A percentile compares a stretch with the other conserved stretches of the same genome.
phyloP scores from a whole-genome alignment of 371 early-diverging fungal species.

The Smittium culicis region DNA sequence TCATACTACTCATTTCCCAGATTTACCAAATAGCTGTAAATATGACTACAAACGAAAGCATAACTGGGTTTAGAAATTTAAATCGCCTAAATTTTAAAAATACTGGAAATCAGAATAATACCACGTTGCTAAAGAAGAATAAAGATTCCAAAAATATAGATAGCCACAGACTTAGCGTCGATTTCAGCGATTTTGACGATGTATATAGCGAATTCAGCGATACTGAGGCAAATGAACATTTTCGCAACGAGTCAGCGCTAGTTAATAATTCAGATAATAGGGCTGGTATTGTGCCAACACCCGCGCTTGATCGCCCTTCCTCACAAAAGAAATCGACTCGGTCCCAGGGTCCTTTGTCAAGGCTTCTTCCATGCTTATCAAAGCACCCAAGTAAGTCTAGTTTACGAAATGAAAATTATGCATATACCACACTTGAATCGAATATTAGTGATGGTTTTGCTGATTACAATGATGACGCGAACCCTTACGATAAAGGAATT shows the following conservation, averaged over 20 bases:
- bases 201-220: background rate
- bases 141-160: no score
- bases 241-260: background rate
- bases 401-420: background rate
- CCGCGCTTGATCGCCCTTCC: background rate
- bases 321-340: background rate
- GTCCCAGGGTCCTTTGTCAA: background rate
- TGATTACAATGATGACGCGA: background rate
- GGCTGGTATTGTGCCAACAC: no score
- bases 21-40: conserved; percentile 58
- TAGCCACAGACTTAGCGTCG: background rate
- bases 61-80: conserved; percentile 38
- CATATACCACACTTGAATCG: background rate
- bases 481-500: conserved; percentile 2
- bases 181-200: background rate
- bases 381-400: background rate
- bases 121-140: no score
- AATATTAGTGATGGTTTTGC: background rate
- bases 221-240: background rate
- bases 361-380: conserved; percentile 4
- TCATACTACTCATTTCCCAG: conserved; percentile 58
- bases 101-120: no score
- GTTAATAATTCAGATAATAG: no score
- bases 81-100: no score
- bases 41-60: conserved; percentile 81